These are phyloP conservation scores for Leptoxyphium fumago DNA, from an alignment of 2,329 filamentous ascomycete species.

Conservation along the genomic window DNA sequence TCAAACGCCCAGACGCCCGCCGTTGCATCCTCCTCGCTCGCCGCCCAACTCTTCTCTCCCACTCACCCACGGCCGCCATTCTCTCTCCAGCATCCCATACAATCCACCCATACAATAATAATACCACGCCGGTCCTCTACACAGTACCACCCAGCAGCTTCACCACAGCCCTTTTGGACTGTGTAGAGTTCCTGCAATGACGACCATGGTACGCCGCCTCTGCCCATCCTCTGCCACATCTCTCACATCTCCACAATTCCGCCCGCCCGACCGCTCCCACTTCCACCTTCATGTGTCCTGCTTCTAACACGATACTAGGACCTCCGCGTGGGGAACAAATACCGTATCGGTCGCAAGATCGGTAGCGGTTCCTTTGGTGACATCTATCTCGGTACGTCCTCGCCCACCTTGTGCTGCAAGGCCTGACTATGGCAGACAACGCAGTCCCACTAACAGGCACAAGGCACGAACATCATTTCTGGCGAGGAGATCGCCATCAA, in stretches of 20 bases:
- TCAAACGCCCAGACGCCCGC: not conserved
- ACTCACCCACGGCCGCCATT: not conserved
- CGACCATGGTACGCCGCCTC: conserved; percentile 44
- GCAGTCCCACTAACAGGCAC: not conserved
- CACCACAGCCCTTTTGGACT: conserved; percentile 10
- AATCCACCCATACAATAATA: not conserved
- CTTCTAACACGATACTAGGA: conserved; percentile 46
- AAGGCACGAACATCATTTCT: conserved; percentile 97
- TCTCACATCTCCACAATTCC: conserved; percentile 22
- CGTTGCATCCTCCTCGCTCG: conserved; percentile 1
- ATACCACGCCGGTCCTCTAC: no score
- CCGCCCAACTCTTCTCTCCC: not conserved
- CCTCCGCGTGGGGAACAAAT: conserved; percentile 98
- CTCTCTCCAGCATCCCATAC: conserved; percentile 2
- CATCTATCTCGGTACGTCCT: conserved; percentile 65
- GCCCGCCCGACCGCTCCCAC: not conserved
- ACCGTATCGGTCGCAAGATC: conserved; percentile 98
- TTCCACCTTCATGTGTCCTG: not conserved
- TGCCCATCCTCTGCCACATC: conserved; percentile 11
- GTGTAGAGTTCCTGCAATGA: conserved; percentile 33
- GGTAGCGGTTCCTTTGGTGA: conserved; percentile 95
- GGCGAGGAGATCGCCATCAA: conserved; percentile 99
- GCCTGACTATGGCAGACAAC: not conserved
- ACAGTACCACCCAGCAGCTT: not conserved
- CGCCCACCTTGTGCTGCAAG: not conserved